Evolutionary conservation across 1,284 basidiomycete genomes (phyloP), one percentile per base, ranked within the genome.

Genomic region (Apiotrichum domesticum): DNA sequence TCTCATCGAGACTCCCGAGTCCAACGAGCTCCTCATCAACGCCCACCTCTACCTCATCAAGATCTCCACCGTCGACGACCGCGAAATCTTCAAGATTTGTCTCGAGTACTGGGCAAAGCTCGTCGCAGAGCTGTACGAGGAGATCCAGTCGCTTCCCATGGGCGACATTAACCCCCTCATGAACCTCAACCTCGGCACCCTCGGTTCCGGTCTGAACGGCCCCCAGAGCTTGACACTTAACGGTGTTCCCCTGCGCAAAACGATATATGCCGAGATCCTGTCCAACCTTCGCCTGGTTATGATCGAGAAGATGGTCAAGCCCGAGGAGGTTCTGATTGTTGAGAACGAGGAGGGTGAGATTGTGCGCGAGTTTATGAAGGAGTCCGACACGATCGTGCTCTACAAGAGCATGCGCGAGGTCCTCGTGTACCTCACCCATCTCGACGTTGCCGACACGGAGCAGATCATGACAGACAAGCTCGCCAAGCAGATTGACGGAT

Each of bases 341-440:
- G 96, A 98, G 78, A 98, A 98, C 73, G 96, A 99, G 67, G 96
- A 99, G 76, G 96, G 96, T 62, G 96, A 98, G 80, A 97, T 98
- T 64, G 96, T 99, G 32, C 86, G 96, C 63, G 96, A 99, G 77
- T 97, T 98, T 76, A 90, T 99, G 88, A 98, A 98, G 80, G 96
- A 99, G 79, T 88, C 83, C 71, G 96, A 99, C 75, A 98, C 96
- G 46, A 98, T 98, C 67, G 94, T 98, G 39, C 81, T 99, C 34
- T 99, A 98, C 83, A 98, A 99, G 81, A 89, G 88, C 52, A 98
- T 99, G 94, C 87, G 95, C 64, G 95, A 98, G 77, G 85, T 98
- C 32, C 82, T 98, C 55, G 91, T 95, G 45, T 98, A 98, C 76
- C 84, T 98, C 61, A 98, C 96, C 3, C 95, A 99, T 79, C 78